These are phyloP conservation scores for Chlorella sp. DNA, from an alignment of 139 green algal species.

Conservation along the genomic window DNA sequence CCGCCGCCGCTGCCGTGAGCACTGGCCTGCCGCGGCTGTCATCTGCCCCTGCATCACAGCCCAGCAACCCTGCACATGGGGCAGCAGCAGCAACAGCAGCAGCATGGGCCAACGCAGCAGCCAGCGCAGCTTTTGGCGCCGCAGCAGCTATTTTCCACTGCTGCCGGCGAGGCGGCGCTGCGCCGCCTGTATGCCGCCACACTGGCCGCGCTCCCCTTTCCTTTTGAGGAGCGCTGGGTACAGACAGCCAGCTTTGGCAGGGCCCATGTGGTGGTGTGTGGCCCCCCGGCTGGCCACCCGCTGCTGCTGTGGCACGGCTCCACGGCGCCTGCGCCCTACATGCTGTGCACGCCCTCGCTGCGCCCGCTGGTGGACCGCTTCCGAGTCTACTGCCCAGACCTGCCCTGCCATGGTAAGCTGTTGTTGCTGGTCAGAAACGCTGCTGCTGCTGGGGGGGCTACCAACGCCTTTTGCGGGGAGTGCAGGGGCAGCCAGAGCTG, in stretches of 20 bases:
- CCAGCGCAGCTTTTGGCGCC: background rate
- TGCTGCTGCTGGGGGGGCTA: background rate
- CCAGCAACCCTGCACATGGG: too few species aligned
- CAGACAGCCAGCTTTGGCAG: background rate
- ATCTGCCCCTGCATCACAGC: too few species aligned
- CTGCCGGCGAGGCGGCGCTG: background rate
- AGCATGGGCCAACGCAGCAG: too few species aligned
- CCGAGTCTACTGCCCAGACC: constrained; percentile 2
- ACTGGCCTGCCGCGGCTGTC: too few species aligned
- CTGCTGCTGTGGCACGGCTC: constrained; percentile 18
- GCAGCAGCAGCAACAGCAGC: too few species aligned
- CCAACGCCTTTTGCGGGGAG: too few species aligned
- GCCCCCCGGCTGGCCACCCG: background rate
- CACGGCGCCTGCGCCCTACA: background rate
- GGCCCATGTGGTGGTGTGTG: background rate
- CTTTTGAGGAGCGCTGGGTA: constrained; percentile 6
- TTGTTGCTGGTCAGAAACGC: too few species aligned
- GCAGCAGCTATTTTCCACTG: background rate
- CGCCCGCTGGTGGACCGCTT: background rate
- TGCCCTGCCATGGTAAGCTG: background rate
- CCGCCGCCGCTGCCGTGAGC: too few species aligned
- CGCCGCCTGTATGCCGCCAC: background rate
- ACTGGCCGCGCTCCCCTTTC: background rate
- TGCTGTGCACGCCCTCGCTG: background rate
- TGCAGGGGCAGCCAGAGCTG: too few species aligned